A percentile compares a stretch with the other conserved stretches of the same genome.
These are phyloP conservation scores for Candida sithepensis DNA, from an alignment of 805 yeast species.

Conservation along the genomic window DNA sequence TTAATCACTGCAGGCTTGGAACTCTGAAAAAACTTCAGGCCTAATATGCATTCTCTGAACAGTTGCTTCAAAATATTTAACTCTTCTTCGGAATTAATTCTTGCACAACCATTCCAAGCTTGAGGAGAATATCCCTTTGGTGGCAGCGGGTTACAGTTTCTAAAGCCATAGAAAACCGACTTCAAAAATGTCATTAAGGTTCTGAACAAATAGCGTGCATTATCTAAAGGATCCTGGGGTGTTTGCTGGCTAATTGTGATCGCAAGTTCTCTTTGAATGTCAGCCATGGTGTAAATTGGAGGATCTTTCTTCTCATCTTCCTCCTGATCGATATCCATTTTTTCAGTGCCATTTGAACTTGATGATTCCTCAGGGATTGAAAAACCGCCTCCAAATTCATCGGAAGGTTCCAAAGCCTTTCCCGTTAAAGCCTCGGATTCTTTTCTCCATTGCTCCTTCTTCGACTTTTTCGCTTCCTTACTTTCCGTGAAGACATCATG, in stretches of 20 bases:
- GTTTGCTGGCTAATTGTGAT: slow-evolving; percentile 52
- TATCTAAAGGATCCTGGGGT: slow-evolving; percentile 70
- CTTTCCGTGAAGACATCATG: slow-evolving; percentile 51
- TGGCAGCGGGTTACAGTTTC: slow-evolving; percentile 85
- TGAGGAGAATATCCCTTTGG: slow-evolving; percentile 47
- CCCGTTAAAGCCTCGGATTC: slow-evolving; percentile 37
- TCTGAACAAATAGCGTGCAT: slow-evolving; percentile 82
- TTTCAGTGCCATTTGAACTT: slow-evolving; percentile 2
- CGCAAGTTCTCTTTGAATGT: slow-evolving; percentile 49
- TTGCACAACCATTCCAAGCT: slow-evolving; percentile 82
- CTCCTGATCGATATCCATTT: slow-evolving; percentile 18
- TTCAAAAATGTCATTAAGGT: slow-evolving; percentile 87
- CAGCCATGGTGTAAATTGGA: slow-evolving; percentile 37
- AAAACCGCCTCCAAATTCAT: slow-evolving; percentile 7
- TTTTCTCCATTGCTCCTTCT: slow-evolving; percentile 35
- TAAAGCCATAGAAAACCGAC: slow-evolving; percentile 84
- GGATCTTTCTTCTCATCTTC: not conserved
- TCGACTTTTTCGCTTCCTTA: slow-evolving; percentile 39
- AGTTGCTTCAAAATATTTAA: slow-evolving; percentile 69
- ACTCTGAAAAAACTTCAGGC: slow-evolving; percentile 69
- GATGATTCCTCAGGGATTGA: not conserved
- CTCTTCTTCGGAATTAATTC: slow-evolving; percentile 82
- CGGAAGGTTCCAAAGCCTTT: slow-evolving; percentile 17
- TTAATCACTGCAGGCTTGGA: slow-evolving; percentile 43
- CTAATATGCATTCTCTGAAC: slow-evolving; percentile 80